Percentiles rank a stretch among this genome's conserved stretches.
These are phyloP conservation scores for Eimeria praecox DNA, from an alignment of 169 alveolate species.

Conservation along the genomic window DNA sequence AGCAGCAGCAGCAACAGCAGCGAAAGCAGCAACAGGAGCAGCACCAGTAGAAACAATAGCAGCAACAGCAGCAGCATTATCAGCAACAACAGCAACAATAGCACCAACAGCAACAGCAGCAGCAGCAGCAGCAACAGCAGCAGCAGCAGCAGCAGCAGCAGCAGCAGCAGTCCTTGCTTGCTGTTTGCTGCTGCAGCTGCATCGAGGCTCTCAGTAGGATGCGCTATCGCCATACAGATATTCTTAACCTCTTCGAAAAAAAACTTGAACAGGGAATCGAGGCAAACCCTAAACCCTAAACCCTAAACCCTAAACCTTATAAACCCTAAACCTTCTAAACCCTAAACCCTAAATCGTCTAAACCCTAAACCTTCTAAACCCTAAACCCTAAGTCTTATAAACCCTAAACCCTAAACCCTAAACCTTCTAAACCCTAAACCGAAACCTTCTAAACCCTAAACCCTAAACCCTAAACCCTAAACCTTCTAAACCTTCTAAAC, in stretches of 20 bases:
- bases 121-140: not conserved
- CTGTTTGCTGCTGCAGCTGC: not conserved
- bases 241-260: not conserved
- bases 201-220: conserved; percentile 6
- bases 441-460: too few species aligned
- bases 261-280: not conserved
- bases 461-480: too few species aligned
- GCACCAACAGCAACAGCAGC: conserved; percentile 21
- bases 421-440: not conserved
- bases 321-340: not conserved
- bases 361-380: not conserved
- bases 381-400: too few species aligned
- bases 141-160: conserved; percentile 34
- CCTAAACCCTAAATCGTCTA: too few species aligned
- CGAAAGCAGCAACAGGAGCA: conserved; percentile 9
- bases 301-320: conserved; percentile 32
- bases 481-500: not conserved
- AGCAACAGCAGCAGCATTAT: not conserved
- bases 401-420: too few species aligned
- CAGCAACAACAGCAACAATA: not conserved
- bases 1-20: not conserved
- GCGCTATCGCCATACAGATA: not conserved
- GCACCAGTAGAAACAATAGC: not conserved
- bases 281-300: conserved; percentile 20
- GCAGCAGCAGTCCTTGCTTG: not conserved